These are phyloP conservation scores for Penicillium sp. DNA, from an alignment of 2,329 filamentous ascomycete genomes.

Conservation along the genomic window DNA sequence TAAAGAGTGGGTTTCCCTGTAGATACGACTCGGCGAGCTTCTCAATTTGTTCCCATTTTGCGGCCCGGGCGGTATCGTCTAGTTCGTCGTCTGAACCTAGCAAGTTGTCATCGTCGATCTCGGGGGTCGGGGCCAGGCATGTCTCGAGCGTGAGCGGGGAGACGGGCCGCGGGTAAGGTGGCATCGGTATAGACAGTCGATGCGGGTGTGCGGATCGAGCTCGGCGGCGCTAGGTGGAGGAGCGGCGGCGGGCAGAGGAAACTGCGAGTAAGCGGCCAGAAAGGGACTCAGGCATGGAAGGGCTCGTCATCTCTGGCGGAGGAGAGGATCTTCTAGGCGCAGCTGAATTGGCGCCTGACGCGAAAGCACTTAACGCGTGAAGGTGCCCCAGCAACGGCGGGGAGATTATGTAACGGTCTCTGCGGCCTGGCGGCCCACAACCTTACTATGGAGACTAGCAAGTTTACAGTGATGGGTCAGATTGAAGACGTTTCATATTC, in stretches of 20 bases:
- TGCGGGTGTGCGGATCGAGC: no score
- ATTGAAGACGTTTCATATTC: constrained; percentile 19
- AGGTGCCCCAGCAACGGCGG: constrained; percentile 17
- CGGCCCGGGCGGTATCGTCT: constrained; percentile 29
- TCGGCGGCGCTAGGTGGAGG: constrained; percentile 1
- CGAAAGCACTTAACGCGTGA: constrained; percentile 21
- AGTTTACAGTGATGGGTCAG: not conserved
- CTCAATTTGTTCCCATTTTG: constrained; percentile 46
- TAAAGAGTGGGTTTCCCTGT: constrained; percentile 44
- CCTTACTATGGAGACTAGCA: not conserved
- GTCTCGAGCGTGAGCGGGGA: constrained; percentile 40
- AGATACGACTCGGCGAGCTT: constrained; percentile 42
- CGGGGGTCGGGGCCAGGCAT: constrained; percentile 23
- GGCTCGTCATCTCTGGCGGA: constrained; percentile 17
- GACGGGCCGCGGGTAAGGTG: constrained; percentile 29
- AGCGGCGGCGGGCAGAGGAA: constrained; percentile 20
- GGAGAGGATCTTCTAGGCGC: not conserved
- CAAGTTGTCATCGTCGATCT: constrained; percentile 28
- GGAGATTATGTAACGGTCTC: constrained; percentile 14
- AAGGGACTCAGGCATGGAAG: not conserved
- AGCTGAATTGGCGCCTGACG: constrained; percentile 13
- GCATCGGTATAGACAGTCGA: constrained; percentile 27
- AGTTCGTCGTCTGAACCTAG: constrained; percentile 43
- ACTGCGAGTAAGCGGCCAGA: constrained; percentile 22
- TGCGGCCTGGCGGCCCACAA: not conserved